These are phyloP conservation scores for Parachaetomium inaequale DNA, from an alignment of 495 filamentous ascomycete genomes.

Conservation along the genomic window DNA sequence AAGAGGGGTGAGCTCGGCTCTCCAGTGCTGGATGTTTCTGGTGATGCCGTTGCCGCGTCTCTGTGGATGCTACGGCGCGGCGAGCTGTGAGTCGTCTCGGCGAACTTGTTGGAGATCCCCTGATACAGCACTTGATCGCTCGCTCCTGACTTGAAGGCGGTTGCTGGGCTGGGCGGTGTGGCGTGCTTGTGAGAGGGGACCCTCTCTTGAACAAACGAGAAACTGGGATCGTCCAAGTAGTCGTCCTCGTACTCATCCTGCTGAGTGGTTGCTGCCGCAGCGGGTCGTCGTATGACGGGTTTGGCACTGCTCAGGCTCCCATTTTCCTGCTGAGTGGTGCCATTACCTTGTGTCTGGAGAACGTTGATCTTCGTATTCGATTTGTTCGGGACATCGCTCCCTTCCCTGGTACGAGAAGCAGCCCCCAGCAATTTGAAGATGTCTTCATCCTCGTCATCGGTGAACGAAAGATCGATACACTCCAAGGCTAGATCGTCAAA, in stretches of 20 bases:
- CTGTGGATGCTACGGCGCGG: not conserved
- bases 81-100: not conserved
- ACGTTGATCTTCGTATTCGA: not conserved
- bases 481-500: conserved; percentile 30
- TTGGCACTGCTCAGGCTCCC: not conserved
- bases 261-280: not conserved
- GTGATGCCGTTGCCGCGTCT: not conserved
- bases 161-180: not conserved
- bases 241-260: not conserved
- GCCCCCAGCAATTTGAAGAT: not conserved
- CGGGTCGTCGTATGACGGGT: not conserved
- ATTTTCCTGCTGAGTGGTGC: too few relatives aligned
- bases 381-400: not conserved
- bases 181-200: too few relatives aligned
- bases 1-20: not conserved
- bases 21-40: conserved; percentile 7
- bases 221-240: conserved; percentile 10
- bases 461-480: conserved; percentile 36
- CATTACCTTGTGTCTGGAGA: too few relatives aligned
- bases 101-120: conserved; percentile 3
- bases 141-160: conserved; percentile 13
- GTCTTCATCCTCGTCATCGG: conserved; percentile 16
- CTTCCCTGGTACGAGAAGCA: not conserved
- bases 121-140: conserved; percentile 21
- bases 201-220: not conserved